A percentile compares a stretch with the other conserved stretches of the same genome.
phyloP scores from a whole-genome alignment of 176 grass and related monocot species.

The Phragmites australis region DNA sequence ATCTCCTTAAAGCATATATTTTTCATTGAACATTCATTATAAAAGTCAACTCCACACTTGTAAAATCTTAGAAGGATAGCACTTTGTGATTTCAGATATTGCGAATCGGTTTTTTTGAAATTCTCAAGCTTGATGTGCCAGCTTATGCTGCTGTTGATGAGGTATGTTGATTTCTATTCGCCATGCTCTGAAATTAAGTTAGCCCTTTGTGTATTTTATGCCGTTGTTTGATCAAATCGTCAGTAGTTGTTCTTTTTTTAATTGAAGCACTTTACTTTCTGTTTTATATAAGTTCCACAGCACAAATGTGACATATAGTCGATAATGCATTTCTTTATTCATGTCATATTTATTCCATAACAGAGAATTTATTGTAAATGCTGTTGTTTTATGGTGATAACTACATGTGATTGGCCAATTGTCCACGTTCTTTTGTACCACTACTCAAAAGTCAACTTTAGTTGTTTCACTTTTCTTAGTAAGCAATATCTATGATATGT shows the following conservation, averaged over 20 bases:
- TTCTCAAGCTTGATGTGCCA: conserved; percentile 79
- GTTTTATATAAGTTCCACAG: conserved; percentile 9
- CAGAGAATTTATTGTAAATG: conserved; percentile 19
- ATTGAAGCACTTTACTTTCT: background rate
- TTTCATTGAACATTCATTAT: conserved; percentile 14
- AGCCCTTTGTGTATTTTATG: conserved; percentile 11
- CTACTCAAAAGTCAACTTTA: background rate
- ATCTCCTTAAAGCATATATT: conserved; percentile 22
- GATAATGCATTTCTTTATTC: conserved; percentile 13
- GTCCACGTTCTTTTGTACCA: background rate
- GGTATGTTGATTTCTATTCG: conserved; percentile 47
- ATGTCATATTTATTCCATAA: conserved; percentile 6
- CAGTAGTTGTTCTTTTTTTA: background rate
- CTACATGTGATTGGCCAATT: background rate
- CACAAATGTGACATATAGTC: background rate
- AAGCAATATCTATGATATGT: background rate
- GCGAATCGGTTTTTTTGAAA: conserved; percentile 85
- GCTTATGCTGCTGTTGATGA: conserved; percentile 92
- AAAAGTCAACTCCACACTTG: background rate
- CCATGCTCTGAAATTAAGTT: background rate
- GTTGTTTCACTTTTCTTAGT: background rate
- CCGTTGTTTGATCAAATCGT: conserved; percentile 20
- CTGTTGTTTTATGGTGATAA: background rate
- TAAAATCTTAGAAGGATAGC: conserved; percentile 32
- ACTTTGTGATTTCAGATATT: conserved; percentile 72